Evolutionary conservation across 257 asterid genomes (phyloP).

Genomic region (Solanum raphanifolium): DNA sequence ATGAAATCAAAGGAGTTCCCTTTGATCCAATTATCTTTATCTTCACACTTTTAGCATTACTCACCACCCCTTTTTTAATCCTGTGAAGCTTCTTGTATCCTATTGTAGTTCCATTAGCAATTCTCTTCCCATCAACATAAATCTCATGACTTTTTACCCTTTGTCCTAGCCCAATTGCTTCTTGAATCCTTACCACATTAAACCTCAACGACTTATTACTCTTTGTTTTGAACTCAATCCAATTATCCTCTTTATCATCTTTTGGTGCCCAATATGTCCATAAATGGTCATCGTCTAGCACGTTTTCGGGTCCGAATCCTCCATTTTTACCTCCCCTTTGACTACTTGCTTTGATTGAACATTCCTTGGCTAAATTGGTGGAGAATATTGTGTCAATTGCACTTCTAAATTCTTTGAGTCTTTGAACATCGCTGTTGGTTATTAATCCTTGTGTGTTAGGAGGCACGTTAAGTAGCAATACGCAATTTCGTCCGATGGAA

Average conservation of each 20-base stretch:
- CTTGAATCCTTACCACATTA: slow-evolving; percentile 81
- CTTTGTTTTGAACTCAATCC: slow-evolving; percentile 55
- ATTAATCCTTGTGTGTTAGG: slow-evolving; percentile 73
- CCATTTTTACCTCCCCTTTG: slow-evolving; percentile 48
- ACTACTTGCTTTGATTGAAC: slow-evolving; percentile 45
- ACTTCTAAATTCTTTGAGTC: slow-evolving; percentile 44
- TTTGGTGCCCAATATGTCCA: slow-evolving; percentile 91
- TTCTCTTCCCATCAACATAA: slow-evolving; percentile 38
- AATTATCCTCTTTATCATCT: slow-evolving; percentile 24
- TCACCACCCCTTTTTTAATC: slow-evolving; percentile 39
- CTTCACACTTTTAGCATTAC: slow-evolving; percentile 34
- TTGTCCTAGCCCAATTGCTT: slow-evolving; percentile 87
- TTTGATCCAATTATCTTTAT: slow-evolving; percentile 53
- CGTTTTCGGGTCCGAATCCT: slow-evolving; percentile 48
- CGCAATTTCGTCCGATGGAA: slow-evolving; percentile 85
- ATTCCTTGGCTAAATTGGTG: slow-evolving; percentile 35
- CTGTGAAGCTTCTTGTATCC: slow-evolving; percentile 89
- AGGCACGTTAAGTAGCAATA: slow-evolving; percentile 77
- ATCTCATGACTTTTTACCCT: slow-evolving; percentile 49
- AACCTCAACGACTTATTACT: slow-evolving; percentile 31
- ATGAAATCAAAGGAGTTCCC: slow-evolving; percentile 71
- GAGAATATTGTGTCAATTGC: slow-evolving; percentile 58
- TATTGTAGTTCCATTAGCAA: slow-evolving; percentile 61
- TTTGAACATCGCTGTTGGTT: slow-evolving; percentile 45
- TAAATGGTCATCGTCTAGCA: slow-evolving; percentile 57